Evolutionary conservation across 2,329 filamentous ascomycete genomes (phyloP).

Genomic region (Apiospora pterosperma): DNA sequence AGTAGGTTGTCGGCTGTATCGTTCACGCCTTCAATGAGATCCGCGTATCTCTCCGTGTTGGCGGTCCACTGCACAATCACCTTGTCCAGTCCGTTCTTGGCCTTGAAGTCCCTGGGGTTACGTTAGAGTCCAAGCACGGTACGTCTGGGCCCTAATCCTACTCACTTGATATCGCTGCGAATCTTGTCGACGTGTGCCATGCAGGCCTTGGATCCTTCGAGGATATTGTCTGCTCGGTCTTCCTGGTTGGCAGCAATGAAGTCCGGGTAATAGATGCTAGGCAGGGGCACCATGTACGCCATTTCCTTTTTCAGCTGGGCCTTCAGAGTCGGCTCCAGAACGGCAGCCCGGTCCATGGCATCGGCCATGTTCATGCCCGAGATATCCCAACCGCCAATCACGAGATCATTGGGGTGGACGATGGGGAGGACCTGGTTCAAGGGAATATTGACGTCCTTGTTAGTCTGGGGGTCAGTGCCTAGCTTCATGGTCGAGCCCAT

Average conservation of each 20-base stretch:
- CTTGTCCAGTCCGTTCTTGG: conserved; percentile 80
- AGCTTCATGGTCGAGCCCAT: conserved; percentile 98
- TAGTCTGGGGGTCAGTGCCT: conserved; percentile 78
- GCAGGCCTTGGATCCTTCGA: conserved; percentile 80
- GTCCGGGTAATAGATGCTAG: conserved; percentile 97
- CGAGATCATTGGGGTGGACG: conserved; percentile 94
- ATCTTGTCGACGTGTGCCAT: conserved; percentile 89
- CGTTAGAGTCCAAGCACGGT: neutral
- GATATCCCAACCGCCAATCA: conserved; percentile 94
- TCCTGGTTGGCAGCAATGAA: conserved; percentile 99
- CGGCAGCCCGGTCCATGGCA: conserved; percentile 92
- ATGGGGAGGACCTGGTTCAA: conserved; percentile 94
- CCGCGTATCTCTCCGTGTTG: conserved; percentile 96
- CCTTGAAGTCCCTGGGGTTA: conserved; percentile 74
- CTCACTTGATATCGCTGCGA: conserved; percentile 82
- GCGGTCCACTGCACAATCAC: conserved; percentile 98
- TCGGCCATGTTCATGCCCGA: conserved; percentile 83
- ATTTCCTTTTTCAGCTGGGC: conserved; percentile 88
- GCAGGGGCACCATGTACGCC: conserved; percentile 81
- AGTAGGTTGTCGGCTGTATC: conserved; percentile 95
- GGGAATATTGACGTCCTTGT: conserved; percentile 90
- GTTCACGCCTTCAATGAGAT: conserved; percentile 84
- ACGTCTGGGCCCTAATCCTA: too few species aligned
- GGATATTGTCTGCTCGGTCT: conserved; percentile 87
- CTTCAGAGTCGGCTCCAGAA: conserved; percentile 95